A percentile compares a stretch with the other conserved stretches of the same genome.
Evolutionary conservation across 73 alveolate genomes (phyloP).

Genomic region (Paramecium pentaurelia): DNA sequence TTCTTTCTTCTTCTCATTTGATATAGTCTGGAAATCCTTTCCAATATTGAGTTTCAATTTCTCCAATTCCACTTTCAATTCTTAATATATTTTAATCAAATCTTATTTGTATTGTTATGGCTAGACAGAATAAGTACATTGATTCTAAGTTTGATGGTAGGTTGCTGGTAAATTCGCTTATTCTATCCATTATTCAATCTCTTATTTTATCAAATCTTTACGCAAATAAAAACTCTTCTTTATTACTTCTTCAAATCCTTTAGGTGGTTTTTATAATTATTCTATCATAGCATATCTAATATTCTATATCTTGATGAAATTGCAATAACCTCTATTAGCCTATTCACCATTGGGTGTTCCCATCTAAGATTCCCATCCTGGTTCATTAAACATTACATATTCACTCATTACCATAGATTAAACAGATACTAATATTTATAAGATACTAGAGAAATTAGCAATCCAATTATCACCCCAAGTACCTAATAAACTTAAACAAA

Average conservation of each 20-base stretch:
- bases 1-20: not conserved
- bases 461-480: slow-evolving; percentile 99
- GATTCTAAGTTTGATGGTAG: not conserved
- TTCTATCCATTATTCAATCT: slow-evolving; percentile 73
- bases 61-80: not conserved
- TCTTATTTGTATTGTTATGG: not conserved
- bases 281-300: slow-evolving; percentile 94
- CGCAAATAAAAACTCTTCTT: slow-evolving; percentile 75
- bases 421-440: slow-evolving; percentile 87
- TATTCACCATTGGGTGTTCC: slow-evolving; percentile 92
- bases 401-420: slow-evolving; percentile 95
- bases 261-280: slow-evolving; percentile 85
- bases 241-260: slow-evolving; percentile 87
- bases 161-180: slow-evolving; percentile 79
- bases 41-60: not conserved
- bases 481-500: slow-evolving; percentile 88
- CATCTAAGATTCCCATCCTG: slow-evolving; percentile 94
- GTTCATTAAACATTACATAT: slow-evolving; percentile 95
- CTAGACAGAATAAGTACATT: not conserved
- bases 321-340: slow-evolving; percentile 91
- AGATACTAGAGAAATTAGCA: slow-evolving; percentile 87
- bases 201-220: slow-evolving; percentile 70
- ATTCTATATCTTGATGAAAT: slow-evolving; percentile 89
- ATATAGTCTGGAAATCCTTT: not conserved
- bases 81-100: not conserved